These are phyloP conservation scores for Backusella morwellensis DNA, from an alignment of 192 early-diverging fungal genomes.

Conservation along the genomic window DNA sequence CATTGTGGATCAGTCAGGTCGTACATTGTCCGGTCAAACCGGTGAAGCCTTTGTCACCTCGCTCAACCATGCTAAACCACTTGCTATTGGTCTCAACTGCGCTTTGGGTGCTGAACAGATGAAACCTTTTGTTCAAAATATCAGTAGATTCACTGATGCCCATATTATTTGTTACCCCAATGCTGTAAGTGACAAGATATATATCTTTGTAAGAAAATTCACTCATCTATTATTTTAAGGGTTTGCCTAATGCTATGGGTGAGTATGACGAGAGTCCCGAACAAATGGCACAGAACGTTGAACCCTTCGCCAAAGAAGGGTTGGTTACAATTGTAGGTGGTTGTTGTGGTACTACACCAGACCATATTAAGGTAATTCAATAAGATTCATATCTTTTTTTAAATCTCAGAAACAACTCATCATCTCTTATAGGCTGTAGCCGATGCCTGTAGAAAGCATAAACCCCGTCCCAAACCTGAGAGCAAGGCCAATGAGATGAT, in stretches of 20 bases:
- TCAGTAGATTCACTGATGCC: slow-evolving; percentile 77
- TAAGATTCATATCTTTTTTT: not conserved
- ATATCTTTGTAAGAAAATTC: too few relatives aligned
- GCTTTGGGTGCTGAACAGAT: slow-evolving; percentile 90
- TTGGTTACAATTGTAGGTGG: slow-evolving; percentile 95
- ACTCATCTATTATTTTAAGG: slow-evolving; percentile 36
- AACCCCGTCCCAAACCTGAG: slow-evolving; percentile 71
- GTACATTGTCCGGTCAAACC: slow-evolving; percentile 95
- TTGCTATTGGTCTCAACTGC: slow-evolving; percentile 92
- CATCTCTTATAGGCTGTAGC: slow-evolving; percentile 57
- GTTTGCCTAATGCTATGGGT: slow-evolving; percentile 96
- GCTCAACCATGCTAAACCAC: slow-evolving; percentile 72
- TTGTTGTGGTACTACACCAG: slow-evolving; percentile 96
- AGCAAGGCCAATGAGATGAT: slow-evolving; percentile 70
- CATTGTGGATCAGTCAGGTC: slow-evolving; percentile 95
- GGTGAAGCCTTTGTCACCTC: slow-evolving; percentile 94
- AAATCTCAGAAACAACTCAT: not conserved
- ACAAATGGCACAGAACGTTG: slow-evolving; percentile 82
- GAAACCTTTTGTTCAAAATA: slow-evolving; percentile 92
- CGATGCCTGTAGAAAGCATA: slow-evolving; percentile 70
- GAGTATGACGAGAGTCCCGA: slow-evolving; percentile 91
- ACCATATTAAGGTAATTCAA: slow-evolving; percentile 78
- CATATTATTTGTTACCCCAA: slow-evolving; percentile 96
- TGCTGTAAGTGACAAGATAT: slow-evolving; percentile 50
- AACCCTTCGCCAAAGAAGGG: slow-evolving; percentile 88